Evolutionary conservation across 2,329 filamentous ascomycete species (phyloP).

Genomic region (Helotiales sp.): DNA sequence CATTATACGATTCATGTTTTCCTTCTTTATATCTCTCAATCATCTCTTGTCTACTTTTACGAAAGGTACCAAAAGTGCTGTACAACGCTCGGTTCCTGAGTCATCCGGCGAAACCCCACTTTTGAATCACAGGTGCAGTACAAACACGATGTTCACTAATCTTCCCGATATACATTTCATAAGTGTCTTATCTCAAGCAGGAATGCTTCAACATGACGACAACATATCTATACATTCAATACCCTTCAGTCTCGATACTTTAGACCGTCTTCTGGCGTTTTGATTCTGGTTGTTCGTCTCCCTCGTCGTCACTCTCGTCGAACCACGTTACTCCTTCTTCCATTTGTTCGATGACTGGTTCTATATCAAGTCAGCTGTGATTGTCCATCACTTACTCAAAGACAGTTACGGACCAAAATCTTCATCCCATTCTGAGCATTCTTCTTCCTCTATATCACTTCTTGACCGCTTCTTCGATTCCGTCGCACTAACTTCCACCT

Average conservation of each 20-base stretch:
- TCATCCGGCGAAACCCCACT: neutral
- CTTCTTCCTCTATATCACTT: neutral
- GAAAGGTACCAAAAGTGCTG: too few relatives aligned
- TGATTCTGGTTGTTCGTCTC: neutral
- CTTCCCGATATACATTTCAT: neutral
- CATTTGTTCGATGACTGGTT: neutral
- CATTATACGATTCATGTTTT: too few relatives aligned
- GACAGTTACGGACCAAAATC: neutral
- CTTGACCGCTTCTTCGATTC: neutral
- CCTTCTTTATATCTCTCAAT: neutral
- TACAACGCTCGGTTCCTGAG: neutral
- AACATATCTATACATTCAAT: neutral
- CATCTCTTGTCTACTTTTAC: neutral
- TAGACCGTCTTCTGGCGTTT: neutral
- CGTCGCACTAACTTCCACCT: neutral
- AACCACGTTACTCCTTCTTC: neutral
- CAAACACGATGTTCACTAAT: neutral
- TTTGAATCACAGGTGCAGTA: neutral
- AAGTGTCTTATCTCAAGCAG: neutral
- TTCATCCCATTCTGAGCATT: neutral
- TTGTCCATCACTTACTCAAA: neutral
- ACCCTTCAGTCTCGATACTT: neutral
- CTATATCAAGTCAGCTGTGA: neutral
- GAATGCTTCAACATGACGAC: neutral
- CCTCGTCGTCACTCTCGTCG: slow-evolving; percentile 7